These are phyloP conservation scores for Aspergillus cavernicola DNA, from an alignment of 495 filamentous ascomycete genomes.

Conservation along the genomic window DNA sequence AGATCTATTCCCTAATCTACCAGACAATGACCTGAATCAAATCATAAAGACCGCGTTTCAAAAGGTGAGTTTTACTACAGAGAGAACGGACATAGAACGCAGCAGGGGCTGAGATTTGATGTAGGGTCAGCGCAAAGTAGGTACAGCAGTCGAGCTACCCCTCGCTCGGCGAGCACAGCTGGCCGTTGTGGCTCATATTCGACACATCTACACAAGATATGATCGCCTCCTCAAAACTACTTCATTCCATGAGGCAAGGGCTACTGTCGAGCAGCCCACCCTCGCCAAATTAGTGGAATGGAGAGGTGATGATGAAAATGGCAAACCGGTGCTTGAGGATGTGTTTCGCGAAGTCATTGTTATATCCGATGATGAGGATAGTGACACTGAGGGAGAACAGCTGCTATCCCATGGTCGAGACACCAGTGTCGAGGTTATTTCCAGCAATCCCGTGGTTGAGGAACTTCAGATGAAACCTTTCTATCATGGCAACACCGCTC, in stretches of 20 bases:
- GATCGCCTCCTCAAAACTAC: conserved; percentile 67
- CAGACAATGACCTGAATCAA: conserved; percentile 66
- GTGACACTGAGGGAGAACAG: conserved; percentile 45
- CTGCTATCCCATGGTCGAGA: conserved; percentile 22
- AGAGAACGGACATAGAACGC: conserved; percentile 5
- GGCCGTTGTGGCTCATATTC: conserved; percentile 80
- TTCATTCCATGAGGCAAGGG: conserved; percentile 65
- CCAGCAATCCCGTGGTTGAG: conserved; percentile 31
- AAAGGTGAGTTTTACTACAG: conserved; percentile 51
- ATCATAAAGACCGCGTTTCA: conserved; percentile 82
- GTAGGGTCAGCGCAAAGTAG: conserved; percentile 59
- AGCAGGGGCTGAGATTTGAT: conserved; percentile 13
- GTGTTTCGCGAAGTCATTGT: conserved; percentile 78
- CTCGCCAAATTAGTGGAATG: conserved; percentile 75
- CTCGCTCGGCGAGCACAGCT: conserved; percentile 75
- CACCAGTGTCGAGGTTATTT: conserved; percentile 38
- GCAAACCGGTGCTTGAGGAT: conserved; percentile 70
- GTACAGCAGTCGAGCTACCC: conserved; percentile 60
- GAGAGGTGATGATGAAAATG: conserved; percentile 81
- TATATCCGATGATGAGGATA: conserved; percentile 75
- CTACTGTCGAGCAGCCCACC: conserved; percentile 63
- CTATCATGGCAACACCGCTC: conserved; percentile 16
- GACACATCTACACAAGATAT: conserved; percentile 83
- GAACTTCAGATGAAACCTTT: conserved; percentile 33
- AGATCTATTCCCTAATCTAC: conserved; percentile 86